A percentile compares a stretch with the other conserved stretches of the same genome.
Conservation (phyloP, 805 yeast species). For the Wilhelminamyces savonicus region DNA sequence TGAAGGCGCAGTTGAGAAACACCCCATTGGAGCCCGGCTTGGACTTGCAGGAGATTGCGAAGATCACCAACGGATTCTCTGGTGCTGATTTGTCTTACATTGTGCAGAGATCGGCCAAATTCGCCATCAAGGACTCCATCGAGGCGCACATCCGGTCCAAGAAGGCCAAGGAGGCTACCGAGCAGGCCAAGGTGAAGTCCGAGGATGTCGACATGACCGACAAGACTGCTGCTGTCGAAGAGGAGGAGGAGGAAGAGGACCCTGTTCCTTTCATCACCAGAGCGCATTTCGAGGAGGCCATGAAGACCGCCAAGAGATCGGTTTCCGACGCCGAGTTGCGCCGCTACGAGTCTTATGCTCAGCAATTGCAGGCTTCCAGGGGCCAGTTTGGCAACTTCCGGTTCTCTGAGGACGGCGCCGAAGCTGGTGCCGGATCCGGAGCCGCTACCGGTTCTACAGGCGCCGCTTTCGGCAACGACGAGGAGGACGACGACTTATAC, state of each 20-base stretch:
- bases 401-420: constrained; percentile 48
- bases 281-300: constrained; percentile 96
- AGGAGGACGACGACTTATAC: constrained; percentile 27
- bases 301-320: constrained; percentile 98
- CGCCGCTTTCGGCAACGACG: constrained; percentile 44
- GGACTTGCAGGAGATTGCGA: constrained; percentile 82
- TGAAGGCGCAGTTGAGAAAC: constrained; percentile 94
- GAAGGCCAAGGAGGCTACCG: constrained; percentile 35
- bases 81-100: constrained; percentile 98
- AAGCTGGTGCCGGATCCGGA: constrained; percentile 1
- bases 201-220: constrained; percentile 46
- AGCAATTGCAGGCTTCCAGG: constrained; percentile 92
- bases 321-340: constrained; percentile 96
- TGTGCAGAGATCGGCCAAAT: constrained; percentile 98
- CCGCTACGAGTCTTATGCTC: constrained; percentile 97
- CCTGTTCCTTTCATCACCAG: constrained; percentile 94
- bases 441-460: constrained; percentile 16
- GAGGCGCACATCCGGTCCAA: constrained; percentile 54
- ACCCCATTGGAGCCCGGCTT: constrained; percentile 98
- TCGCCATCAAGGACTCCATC: constrained; percentile 95
- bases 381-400: constrained; percentile 90
- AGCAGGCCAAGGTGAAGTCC: constrained; percentile 24
- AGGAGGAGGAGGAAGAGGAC: constrained; percentile 72
- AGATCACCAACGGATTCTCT: constrained; percentile 93
- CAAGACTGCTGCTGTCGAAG: constrained; percentile 31